A percentile compares a stretch with the other conserved stretches of the same genome.
phyloP scores from a whole-genome alignment of 2,329 filamentous ascomycete genomes.

The Calonectria montana region DNA sequence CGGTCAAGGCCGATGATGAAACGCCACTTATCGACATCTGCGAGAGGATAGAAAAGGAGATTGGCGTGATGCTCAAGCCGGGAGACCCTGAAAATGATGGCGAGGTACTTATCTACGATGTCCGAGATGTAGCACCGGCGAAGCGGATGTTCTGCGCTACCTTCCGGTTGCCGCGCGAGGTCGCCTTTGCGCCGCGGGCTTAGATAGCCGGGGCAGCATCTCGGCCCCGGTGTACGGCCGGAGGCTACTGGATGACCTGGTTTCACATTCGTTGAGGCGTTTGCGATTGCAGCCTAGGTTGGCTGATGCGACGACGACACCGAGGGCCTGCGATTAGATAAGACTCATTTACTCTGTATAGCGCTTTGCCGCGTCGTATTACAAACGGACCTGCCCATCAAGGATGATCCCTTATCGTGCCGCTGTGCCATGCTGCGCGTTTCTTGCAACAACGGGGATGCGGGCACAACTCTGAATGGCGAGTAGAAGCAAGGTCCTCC shows the following conservation, averaged over 20 bases:
- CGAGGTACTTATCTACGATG: conserved; percentile 71
- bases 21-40: conserved; percentile 65
- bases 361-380: conserved; percentile 3
- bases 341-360: not conserved
- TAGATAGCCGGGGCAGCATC: conserved; percentile 33
- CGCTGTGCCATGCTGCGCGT: not conserved
- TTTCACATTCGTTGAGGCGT: conserved; percentile 13
- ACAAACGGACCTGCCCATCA: conserved; percentile 8
- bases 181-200: conserved; percentile 74
- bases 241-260: conserved; percentile 16
- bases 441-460: not conserved
- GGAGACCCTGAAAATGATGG: conserved; percentile 60
- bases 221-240: conserved; percentile 32
- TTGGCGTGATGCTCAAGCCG: conserved; percentile 54
- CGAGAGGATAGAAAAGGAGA: conserved; percentile 53
- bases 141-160: conserved; percentile 98
- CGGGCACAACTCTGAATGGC: not conserved
- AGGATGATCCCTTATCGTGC: conserved; percentile 8
- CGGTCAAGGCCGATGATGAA: conserved; percentile 82
- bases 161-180: conserved; percentile 84
- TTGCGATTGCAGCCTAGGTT: conserved; percentile 11
- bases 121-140: conserved; percentile 89
- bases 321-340: conserved; percentile 9
- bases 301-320: conserved; percentile 12
- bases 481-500: not conserved